phyloP scores from a whole-genome alignment of 495 filamentous ascomycete genomes.

The Aspergillus campestris region DNA sequence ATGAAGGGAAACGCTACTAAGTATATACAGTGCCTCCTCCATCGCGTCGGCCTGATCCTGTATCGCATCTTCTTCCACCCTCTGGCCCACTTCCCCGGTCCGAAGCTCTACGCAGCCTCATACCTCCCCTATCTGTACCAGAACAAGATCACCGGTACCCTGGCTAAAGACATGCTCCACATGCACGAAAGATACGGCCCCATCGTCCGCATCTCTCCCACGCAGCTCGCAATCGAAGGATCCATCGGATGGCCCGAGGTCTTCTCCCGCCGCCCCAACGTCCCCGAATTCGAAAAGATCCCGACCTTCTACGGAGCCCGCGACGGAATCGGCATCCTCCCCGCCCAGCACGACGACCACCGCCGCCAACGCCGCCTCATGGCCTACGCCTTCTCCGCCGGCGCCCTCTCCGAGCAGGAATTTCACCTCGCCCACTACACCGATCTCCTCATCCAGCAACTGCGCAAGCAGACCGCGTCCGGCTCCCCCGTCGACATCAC shows the following conservation, averaged over 20 bases:
- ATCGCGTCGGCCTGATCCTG: neutral
- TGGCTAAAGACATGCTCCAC: slow-evolving; percentile 1
- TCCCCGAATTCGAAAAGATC: slow-evolving; percentile 14
- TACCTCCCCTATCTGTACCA: neutral
- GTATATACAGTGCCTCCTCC: neutral
- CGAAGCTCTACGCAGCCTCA: slow-evolving; percentile 15
- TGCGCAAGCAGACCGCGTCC: neutral
- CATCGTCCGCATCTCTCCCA: neutral
- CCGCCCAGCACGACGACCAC: slow-evolving; percentile 2
- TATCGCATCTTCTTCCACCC: slow-evolving; percentile 41
- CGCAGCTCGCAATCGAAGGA: neutral
- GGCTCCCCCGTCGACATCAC: slow-evolving; percentile 22
- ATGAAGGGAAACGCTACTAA: neutral
- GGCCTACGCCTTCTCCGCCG: slow-evolving; percentile 33
- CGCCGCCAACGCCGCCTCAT: slow-evolving; percentile 1
- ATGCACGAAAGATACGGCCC: slow-evolving; percentile 31
- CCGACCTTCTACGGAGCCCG: slow-evolving; percentile 2
- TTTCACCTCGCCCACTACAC: slow-evolving; percentile 25
- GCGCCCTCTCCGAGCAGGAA: slow-evolving; percentile 36
- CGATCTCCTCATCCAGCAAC: slow-evolving; percentile 13
- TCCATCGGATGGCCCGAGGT: neutral
- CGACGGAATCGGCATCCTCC: slow-evolving; percentile 4
- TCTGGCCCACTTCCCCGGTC: slow-evolving; percentile 34
- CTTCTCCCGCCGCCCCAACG: slow-evolving; percentile 12
- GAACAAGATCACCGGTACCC: neutral